Evolutionary conservation across 2,329 filamentous ascomycete genomes (phyloP).

Genomic region (Myriangium duriaei): DNA sequence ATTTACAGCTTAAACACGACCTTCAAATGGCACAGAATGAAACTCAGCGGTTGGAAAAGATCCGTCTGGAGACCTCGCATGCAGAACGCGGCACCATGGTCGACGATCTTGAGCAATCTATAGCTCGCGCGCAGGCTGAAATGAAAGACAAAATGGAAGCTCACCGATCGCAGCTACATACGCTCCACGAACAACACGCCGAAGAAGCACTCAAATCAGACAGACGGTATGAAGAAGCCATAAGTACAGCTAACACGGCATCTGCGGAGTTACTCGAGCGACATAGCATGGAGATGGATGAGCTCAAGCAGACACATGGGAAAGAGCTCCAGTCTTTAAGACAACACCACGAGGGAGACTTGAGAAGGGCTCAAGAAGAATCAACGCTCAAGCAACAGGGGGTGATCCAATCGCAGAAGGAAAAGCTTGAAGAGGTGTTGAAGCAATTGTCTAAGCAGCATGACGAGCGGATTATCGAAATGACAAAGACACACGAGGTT

Average conservation of each 20-base stretch:
- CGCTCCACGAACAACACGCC: no score
- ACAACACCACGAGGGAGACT: conserved; percentile 6
- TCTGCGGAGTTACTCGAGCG: conserved; percentile 3
- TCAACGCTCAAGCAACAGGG: conserved; percentile 3
- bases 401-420: conserved; percentile 4
- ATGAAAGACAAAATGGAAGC: no score
- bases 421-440: conserved; percentile 2
- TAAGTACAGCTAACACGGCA: conserved; percentile 1
- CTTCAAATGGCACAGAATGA: background rate
- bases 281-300: conserved; percentile 7
- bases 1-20: background rate
- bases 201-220: no score
- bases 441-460: conserved; percentile 6
- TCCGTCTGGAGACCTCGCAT: background rate
- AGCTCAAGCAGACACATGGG: conserved; percentile 5
- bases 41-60: background rate
- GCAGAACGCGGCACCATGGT: no score
- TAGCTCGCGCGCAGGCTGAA: no score
- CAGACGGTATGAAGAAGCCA: no score
- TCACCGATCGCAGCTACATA: no score
- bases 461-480: conserved; percentile 1
- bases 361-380: conserved; percentile 1
- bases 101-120: no score
- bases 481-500: conserved; percentile 7
- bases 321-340: conserved; percentile 6